Conservation (phyloP, 192 early-diverging fungal species). For the Mortierella claussenii region DNA sequence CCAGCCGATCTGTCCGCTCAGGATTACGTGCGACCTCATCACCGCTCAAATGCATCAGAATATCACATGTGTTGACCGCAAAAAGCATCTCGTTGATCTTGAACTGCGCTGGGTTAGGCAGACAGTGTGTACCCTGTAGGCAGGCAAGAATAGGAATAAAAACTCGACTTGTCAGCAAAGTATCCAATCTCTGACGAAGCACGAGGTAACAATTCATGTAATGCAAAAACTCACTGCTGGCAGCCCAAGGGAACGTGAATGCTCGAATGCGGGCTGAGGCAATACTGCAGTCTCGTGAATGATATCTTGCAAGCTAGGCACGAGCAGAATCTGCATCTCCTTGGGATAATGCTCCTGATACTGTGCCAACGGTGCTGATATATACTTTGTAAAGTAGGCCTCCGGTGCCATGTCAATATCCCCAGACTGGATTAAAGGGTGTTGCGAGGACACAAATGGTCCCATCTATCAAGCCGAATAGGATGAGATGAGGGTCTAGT, state of each 20-base stretch:
- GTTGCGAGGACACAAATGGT: constrained; percentile 73
- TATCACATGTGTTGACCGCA: constrained; percentile 81
- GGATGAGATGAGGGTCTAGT: too few species aligned
- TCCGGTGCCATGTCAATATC: constrained; percentile 64
- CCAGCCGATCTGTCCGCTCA: constrained; percentile 66
- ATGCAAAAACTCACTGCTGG: constrained; percentile 20
- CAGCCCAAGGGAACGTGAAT: constrained; percentile 57
- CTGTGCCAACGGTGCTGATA: constrained; percentile 66
- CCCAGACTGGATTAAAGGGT: constrained; percentile 67
- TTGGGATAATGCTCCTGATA: constrained; percentile 59
- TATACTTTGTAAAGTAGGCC: constrained; percentile 69
- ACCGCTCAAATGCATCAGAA: constrained; percentile 74
- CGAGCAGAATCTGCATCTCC: constrained; percentile 67
- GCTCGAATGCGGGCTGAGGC: constrained; percentile 79
- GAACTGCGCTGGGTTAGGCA: constrained; percentile 87
- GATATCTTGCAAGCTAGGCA: constrained; percentile 84
- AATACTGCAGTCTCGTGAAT: constrained; percentile 78
- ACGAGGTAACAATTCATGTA: neutral
- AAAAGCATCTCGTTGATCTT: constrained; percentile 85
- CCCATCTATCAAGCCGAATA: too few species aligned
- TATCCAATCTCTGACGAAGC: too few species aligned
- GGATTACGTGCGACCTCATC: constrained; percentile 70
- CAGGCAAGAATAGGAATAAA: neutral
- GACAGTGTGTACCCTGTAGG: constrained; percentile 46
- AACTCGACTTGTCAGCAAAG: neutral